phyloP scores from a whole-genome alignment of 1,139 yeast species.

The Waltiozyma sp. region DNA sequence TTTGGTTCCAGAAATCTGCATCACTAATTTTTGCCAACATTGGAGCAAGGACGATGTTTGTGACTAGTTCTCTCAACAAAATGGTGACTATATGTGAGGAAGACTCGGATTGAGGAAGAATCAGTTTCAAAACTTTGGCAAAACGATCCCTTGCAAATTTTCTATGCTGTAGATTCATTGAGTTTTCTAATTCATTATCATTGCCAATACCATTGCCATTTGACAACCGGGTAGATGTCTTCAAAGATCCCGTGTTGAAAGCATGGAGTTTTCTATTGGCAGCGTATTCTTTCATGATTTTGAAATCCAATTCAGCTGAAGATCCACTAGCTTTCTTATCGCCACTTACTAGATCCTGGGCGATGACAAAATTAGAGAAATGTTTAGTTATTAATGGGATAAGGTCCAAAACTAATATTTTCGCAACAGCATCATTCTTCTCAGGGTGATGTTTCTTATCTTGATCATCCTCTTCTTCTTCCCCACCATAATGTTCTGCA shows the following conservation, averaged over 20 bases:
- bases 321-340: slow-evolving; percentile 26
- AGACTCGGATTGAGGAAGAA: slow-evolving; percentile 41
- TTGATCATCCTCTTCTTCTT: not conserved
- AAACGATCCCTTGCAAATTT: slow-evolving; percentile 36
- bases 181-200: slow-evolving; percentile 35
- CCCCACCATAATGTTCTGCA: not conserved
- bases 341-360: slow-evolving; percentile 35
- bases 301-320: slow-evolving; percentile 35
- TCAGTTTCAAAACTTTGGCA: slow-evolving; percentile 33
- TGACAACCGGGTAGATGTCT: slow-evolving; percentile 15
- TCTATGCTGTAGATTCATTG: slow-evolving; percentile 3
- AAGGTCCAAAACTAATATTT: slow-evolving; percentile 43
- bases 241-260: slow-evolving; percentile 35
- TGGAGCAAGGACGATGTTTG: slow-evolving; percentile 46
- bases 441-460: too few species aligned
- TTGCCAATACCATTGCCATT: slow-evolving; percentile 17
- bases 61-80: slow-evolving; percentile 52
- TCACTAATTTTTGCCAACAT: slow-evolving; percentile 49
- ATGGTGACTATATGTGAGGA: slow-evolving; percentile 37
- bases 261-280: slow-evolving; percentile 47
- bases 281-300: slow-evolving; percentile 50
- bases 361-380: slow-evolving; percentile 39
- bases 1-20: slow-evolving; percentile 67
- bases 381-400: slow-evolving; percentile 64
- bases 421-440: slow-evolving; percentile 35